phyloP scores from a whole-genome alignment of 179 eudicot species.

The Beta lomatogona region DNA sequence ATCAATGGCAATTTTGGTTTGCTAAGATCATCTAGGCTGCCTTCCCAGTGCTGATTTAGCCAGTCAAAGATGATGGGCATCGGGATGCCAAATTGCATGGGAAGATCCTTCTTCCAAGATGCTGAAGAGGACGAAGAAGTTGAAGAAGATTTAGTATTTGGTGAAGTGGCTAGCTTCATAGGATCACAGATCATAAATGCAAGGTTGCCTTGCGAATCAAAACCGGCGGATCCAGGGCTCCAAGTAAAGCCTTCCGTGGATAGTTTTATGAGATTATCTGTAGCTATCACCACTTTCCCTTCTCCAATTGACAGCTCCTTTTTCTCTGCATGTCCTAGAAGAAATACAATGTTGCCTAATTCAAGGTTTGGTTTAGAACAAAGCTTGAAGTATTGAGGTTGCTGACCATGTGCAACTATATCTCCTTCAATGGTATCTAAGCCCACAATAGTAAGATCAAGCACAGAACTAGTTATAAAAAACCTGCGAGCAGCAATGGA shows the following conservation, averaged over 20 bases:
- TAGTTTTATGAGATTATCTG: constrained; percentile 91
- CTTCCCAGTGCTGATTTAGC: constrained; percentile 98
- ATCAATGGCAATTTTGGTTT: constrained; percentile 86
- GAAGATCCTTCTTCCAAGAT: constrained; percentile 70
- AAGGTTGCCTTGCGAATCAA: constrained; percentile 91
- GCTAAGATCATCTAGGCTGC: constrained; percentile 87
- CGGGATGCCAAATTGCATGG: constrained; percentile 93
- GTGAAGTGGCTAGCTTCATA: constrained; percentile 94
- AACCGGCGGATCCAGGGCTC: constrained; percentile 98
- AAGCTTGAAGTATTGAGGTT: constrained; percentile 72
- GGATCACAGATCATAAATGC: constrained; percentile 98
- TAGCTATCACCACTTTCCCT: constrained; percentile 93
- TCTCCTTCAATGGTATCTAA: constrained; percentile 81
- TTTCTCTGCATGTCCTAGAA: constrained; percentile 71
- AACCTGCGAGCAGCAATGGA: constrained; percentile 52
- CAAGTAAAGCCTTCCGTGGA: constrained; percentile 72
- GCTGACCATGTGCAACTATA: constrained; percentile 56
- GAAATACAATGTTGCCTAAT: constrained; percentile 72
- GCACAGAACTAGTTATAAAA: constrained; percentile 92
- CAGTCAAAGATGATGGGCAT: constrained; percentile 85
- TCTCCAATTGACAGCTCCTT: constrained; percentile 77
- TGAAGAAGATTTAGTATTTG: constrained; percentile 64
- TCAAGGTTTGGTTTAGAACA: constrained; percentile 77
- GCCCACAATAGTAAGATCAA: constrained; percentile 93
- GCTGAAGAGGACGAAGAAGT: constrained; percentile 71